Percentiles rank a stretch among this genome's conserved stretches.
Conservation (phyloP, 1,139 yeast species). For the Saccharomyces hybrid region DNA sequence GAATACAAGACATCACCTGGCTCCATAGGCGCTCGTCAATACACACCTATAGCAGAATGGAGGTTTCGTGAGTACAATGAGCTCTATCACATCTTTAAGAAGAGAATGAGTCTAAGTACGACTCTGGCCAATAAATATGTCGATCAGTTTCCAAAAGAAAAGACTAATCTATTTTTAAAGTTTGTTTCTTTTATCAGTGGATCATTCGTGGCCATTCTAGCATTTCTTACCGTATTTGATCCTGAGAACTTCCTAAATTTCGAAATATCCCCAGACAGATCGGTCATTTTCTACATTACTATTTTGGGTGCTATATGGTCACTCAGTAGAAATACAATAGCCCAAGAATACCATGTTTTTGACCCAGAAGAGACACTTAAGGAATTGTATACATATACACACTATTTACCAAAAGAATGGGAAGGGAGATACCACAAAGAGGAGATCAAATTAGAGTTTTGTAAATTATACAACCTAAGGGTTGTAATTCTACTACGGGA, state of each 20-base stretch:
- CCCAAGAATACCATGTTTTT: conserved; percentile 59
- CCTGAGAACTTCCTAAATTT: conserved; percentile 88
- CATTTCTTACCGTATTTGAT: conserved; percentile 75
- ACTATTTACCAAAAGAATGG: conserved; percentile 84
- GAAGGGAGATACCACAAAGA: conserved; percentile 76
- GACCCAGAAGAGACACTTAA: conserved; percentile 84
- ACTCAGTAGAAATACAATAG: conserved; percentile 52
- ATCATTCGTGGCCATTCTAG: conserved; percentile 82
- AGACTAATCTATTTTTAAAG: conserved; percentile 52
- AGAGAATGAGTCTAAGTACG: conserved; percentile 67
- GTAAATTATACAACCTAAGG: conserved; percentile 67
- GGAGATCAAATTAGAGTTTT: conserved; percentile 74
- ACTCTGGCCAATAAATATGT: conserved; percentile 77
- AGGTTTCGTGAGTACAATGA: conserved; percentile 90
- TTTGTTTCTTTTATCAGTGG: conserved; percentile 77
- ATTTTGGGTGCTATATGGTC: conserved; percentile 81
- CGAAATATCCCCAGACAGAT: conserved; percentile 73
- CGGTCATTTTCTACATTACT: conserved; percentile 81
- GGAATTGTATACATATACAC: conserved; percentile 79
- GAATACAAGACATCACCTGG: conserved; percentile 89
- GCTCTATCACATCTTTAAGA: conserved; percentile 76
- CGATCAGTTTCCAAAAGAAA: conserved; percentile 87
- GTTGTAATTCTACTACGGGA: conserved; percentile 67
- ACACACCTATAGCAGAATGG: conserved; percentile 94
- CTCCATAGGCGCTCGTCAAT: conserved; percentile 75